Evolutionary conservation across 108 stramenopile genomes (phyloP).

Genomic region (Seminavis robusta): DNA sequence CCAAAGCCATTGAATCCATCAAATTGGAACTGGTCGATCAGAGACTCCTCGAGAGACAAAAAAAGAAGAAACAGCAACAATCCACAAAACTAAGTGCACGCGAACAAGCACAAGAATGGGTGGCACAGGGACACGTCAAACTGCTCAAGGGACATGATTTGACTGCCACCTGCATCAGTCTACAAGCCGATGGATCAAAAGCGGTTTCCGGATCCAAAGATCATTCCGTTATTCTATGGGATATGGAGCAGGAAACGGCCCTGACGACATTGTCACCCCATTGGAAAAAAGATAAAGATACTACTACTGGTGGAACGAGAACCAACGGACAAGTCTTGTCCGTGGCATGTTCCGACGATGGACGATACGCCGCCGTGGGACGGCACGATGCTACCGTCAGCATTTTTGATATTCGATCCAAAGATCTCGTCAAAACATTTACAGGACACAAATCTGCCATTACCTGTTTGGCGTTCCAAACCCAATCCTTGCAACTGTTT

Average conservation of each 20-base stretch:
- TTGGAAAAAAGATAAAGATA: conserved; percentile 36
- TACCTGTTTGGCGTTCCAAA: conserved; percentile 80
- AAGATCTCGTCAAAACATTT: conserved; percentile 63
- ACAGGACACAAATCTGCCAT: conserved; percentile 84
- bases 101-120: conserved; percentile 51
- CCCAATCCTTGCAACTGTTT: conserved; percentile 83
- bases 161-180: conserved; percentile 85
- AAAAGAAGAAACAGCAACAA: background rate
- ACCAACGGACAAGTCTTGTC: conserved; percentile 86
- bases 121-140: conserved; percentile 38
- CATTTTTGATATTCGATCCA: conserved; percentile 77
- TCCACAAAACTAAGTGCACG: background rate
- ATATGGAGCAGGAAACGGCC: conserved; percentile 75
- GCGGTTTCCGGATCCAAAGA: conserved; percentile 94
- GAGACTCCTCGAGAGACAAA: background rate
- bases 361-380: conserved; percentile 88
- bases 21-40: background rate
- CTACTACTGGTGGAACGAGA: conserved; percentile 9
- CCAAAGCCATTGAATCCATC: conserved; percentile 24
- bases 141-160: conserved; percentile 75
- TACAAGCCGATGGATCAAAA: conserved; percentile 46
- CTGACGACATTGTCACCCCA: conserved; percentile 28
- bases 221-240: conserved; percentile 88
- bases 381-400: conserved; percentile 82
- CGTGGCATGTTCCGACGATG: conserved; percentile 90